Conservation (phyloP, 257 asterid species). For the Perilla frutescens region DNA sequence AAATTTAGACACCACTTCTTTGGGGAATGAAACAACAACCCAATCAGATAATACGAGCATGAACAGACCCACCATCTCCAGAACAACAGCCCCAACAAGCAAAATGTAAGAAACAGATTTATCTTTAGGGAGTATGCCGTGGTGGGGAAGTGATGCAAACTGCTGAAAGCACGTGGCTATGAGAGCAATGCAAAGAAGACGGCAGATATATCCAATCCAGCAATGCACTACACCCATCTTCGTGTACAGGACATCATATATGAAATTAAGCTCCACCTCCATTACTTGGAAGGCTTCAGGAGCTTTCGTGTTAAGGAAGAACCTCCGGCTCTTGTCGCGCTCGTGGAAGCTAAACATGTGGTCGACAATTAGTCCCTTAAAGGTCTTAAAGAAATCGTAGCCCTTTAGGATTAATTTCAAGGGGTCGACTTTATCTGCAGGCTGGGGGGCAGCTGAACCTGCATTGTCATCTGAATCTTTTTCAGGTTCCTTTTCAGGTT, state of each 20-base stretch:
- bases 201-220: neutral
- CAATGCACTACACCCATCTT: constrained; percentile 28
- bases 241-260: constrained; percentile 46
- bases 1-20: neutral
- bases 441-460: no score
- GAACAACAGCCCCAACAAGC: constrained; percentile 36
- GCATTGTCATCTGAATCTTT: no score
- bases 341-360: constrained; percentile 35
- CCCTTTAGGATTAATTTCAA: neutral
- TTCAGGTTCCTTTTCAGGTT: neutral
- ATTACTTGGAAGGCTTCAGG: constrained; percentile 31
- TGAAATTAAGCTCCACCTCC: constrained; percentile 42
- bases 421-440: no score
- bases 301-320: neutral
- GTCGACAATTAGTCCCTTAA: constrained; percentile 41
- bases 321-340: constrained; percentile 14
- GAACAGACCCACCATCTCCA: neutral
- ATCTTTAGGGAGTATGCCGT: constrained; percentile 3
- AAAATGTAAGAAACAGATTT: constrained; percentile 24
- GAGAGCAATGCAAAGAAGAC: constrained; percentile 24
- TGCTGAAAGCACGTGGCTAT: neutral
- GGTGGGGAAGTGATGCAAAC: neutral
- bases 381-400: constrained; percentile 1
- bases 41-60: constrained; percentile 19
- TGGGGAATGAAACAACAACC: constrained; percentile 20